Evolutionary conservation across 2,329 filamentous ascomycete genomes (phyloP).

Genomic region (Teratosphaeria viscida): DNA sequence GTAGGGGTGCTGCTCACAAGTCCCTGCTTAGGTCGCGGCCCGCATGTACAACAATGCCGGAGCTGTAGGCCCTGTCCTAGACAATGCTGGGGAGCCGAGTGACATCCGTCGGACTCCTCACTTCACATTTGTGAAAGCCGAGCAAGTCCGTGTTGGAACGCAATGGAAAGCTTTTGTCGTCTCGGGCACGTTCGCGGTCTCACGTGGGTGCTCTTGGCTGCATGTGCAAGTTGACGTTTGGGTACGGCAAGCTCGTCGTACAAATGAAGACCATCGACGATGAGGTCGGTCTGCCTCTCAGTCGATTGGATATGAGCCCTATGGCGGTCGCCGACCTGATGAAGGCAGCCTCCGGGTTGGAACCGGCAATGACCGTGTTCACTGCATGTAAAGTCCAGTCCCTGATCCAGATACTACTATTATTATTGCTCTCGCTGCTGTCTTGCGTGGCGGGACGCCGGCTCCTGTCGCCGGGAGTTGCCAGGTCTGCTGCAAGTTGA

Average conservation of each 20-base stretch:
- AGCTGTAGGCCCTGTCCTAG: background rate
- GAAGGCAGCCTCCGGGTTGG: background rate
- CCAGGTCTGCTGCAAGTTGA: background rate
- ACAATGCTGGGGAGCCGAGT: background rate
- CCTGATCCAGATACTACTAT: background rate
- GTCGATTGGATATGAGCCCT: background rate
- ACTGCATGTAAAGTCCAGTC: background rate
- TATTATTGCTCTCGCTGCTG: background rate
- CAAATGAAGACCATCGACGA: background rate
- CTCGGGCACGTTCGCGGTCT: background rate
- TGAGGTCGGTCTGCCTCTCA: background rate
- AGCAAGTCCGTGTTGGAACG: background rate
- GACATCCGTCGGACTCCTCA: background rate
- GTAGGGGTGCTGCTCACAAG: background rate
- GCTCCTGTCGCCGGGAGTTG: background rate
- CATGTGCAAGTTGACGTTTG: background rate
- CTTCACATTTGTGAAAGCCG: background rate
- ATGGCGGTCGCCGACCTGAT: background rate
- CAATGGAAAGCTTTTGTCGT: background rate
- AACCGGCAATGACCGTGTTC: background rate
- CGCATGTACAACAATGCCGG: background rate
- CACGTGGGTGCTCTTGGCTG: background rate
- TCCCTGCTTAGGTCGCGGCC: background rate
- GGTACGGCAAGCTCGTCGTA: background rate
- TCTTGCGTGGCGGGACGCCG: background rate